phyloP scores from a whole-genome alignment of 1,139 yeast species.

The Suhomyces coccinellae region DNA sequence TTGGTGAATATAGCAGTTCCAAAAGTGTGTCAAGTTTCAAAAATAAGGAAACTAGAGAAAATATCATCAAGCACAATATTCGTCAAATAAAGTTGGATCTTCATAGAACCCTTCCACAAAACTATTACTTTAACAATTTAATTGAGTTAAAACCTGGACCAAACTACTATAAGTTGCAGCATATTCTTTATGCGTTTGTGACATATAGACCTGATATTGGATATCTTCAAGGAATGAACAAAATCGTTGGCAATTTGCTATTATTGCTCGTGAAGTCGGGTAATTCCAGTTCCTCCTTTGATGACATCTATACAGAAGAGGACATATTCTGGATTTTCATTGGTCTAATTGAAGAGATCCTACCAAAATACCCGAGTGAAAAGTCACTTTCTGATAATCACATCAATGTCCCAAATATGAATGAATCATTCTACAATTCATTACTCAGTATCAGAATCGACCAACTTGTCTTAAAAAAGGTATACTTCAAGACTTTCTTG shows the following conservation, averaged over 20 bases:
- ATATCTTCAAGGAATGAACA: conserved; percentile 66
- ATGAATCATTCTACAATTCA: conserved; percentile 27
- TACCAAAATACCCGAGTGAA: conserved; percentile 39
- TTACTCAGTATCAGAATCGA: conserved; percentile 44
- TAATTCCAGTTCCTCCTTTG: conserved; percentile 5
- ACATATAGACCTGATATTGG: conserved; percentile 52
- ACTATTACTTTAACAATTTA: conserved; percentile 48
- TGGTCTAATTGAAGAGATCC: conserved; percentile 51
- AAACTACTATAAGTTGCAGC: conserved; percentile 48
- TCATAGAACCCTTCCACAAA: conserved; percentile 57
- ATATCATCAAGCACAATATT: conserved; percentile 26
- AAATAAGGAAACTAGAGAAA: conserved; percentile 2
- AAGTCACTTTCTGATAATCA: neutral
- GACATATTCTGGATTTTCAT: conserved; percentile 61
- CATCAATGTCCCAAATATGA: neutral
- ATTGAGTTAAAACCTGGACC: conserved; percentile 52
- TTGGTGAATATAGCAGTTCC: neutral
- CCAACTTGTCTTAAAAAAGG: conserved; percentile 27
- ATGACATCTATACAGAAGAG: conserved; percentile 41
- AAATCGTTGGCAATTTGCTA: conserved; percentile 54
- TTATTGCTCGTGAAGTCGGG: conserved; percentile 29
- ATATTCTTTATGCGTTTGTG: conserved; percentile 55
- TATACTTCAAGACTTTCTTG: conserved; percentile 27
- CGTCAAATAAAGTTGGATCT: conserved; percentile 56
- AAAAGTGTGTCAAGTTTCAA: neutral